Evolutionary conservation across 345 rosid species (phyloP).

Genomic region (Adansonia digitata): DNA sequence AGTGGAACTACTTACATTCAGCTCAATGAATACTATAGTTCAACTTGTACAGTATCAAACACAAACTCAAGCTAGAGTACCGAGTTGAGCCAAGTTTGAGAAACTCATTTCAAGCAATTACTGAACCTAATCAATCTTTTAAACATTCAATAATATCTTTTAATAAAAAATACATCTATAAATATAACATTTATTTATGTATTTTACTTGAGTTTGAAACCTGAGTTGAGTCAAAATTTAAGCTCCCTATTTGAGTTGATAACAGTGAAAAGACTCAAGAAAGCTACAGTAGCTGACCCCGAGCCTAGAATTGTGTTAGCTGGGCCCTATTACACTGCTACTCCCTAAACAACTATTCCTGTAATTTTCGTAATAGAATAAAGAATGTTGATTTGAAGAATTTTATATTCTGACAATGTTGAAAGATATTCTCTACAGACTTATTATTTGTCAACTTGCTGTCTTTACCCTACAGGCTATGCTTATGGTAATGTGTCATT

Average conservation of each 20-base stretch:
- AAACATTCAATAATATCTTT: neutral
- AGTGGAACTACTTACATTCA: neutral
- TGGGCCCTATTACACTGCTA: too few species aligned
- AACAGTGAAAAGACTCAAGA: too few species aligned
- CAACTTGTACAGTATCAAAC: neutral
- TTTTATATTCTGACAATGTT: neutral
- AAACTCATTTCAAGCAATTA: neutral
- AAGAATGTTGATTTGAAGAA: too few species aligned
- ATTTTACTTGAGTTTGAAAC: too few species aligned
- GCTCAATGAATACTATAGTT: neutral
- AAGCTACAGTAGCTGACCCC: too few species aligned
- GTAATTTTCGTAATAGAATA: too few species aligned
- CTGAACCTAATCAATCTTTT: neutral
- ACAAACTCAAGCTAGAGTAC: neutral
- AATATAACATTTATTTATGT: too few species aligned
- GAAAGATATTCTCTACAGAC: neutral
- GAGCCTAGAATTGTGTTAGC: too few species aligned
- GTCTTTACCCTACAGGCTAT: neutral
- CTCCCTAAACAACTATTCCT: too few species aligned
- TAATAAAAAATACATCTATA: too few species aligned
- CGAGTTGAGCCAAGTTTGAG: neutral
- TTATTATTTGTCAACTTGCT: neutral
- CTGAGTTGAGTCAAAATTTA: too few species aligned
- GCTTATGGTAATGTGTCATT: neutral
- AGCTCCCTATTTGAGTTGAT: too few species aligned